Evolutionary conservation across 2,329 filamentous ascomycete species (phyloP).

Genomic region (Paecilomyces dactylethromorphus): DNA sequence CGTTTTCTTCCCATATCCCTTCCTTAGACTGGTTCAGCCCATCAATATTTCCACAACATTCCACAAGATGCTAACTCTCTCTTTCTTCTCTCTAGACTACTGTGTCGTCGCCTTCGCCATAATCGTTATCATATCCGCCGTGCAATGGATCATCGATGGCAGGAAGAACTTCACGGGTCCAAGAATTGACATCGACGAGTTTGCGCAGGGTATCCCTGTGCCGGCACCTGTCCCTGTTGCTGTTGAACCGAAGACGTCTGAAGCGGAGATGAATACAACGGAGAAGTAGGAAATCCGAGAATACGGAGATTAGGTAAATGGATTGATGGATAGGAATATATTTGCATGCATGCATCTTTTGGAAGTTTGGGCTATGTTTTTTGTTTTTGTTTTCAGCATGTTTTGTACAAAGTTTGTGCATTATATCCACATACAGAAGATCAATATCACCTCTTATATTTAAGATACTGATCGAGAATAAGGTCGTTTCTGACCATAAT

Average conservation of each 20-base stretch:
- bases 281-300: background rate
- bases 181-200: conserved; percentile 33
- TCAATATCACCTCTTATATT: too few species aligned
- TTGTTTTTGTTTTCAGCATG: too few species aligned
- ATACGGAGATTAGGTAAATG: background rate
- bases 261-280: background rate
- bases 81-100: conserved; percentile 24
- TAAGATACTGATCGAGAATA: too few species aligned
- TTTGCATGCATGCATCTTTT: background rate
- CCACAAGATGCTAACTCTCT: background rate
- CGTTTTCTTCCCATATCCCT: conserved; percentile 12
- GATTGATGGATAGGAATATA: background rate
- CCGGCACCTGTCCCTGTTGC: background rate
- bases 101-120: conserved; percentile 50
- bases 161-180: conserved; percentile 55
- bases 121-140: conserved; percentile 49
- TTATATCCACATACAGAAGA: too few species aligned
- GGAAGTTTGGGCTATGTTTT: background rate
- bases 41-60: background rate
- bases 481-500: too few species aligned
- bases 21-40: too few species aligned
- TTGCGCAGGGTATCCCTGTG: background rate
- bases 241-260: background rate
- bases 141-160: conserved; percentile 57
- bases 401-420: too few species aligned